Evolutionary conservation across 768 basidiomycete species (phyloP), one percentile per base, ranked within the genome.

Genomic region (Naganishia randhawae): DNA sequence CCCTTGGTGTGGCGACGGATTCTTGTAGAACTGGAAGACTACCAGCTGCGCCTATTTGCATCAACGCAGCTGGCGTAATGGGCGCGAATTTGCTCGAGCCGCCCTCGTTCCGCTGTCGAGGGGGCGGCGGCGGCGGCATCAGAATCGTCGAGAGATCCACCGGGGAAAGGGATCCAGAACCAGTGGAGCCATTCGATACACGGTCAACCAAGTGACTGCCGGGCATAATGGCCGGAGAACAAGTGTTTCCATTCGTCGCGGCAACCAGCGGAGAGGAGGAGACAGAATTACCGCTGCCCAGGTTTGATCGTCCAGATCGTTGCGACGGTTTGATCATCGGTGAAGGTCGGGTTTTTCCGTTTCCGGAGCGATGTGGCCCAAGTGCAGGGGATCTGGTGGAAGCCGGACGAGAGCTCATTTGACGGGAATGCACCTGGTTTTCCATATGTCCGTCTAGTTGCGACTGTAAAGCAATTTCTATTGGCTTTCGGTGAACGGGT

Each of bases 31-130:
- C 32, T 16, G 54, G 31, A 2, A 55, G n/a, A 11, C 57, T 37
- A 9, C 48, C 54, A 2, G 88, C 78, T 41, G 85, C 81, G 3
- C 88, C 87, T 8, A 98, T 83, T 71, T 94, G 94, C 90, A 97
- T 91, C 75, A 97, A 89, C 67, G 87, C 90, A 0, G 91, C 89
- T 0, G 94, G 94, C 0, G 94, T 96, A 50, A 92, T 91, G 7
- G 94, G 94, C 5, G 77, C 73, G 14, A 83, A 85, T 69, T 83
- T 76, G 13, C 29, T 45, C 33, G 32, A 32, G 16, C 13, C 8
- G 16, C 33, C 51, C 66, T 33, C 48, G 67, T 33, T 63, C 42
- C 52, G 51, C 19, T 51, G 62, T 8, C 53, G 37, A 4, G 85
- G 85, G 8, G 84, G 81, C 10, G 89, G 89, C 9, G 91, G 90